phyloP scores from a whole-genome alignment of 345 rosid species.

The Boechera stricta region DNA sequence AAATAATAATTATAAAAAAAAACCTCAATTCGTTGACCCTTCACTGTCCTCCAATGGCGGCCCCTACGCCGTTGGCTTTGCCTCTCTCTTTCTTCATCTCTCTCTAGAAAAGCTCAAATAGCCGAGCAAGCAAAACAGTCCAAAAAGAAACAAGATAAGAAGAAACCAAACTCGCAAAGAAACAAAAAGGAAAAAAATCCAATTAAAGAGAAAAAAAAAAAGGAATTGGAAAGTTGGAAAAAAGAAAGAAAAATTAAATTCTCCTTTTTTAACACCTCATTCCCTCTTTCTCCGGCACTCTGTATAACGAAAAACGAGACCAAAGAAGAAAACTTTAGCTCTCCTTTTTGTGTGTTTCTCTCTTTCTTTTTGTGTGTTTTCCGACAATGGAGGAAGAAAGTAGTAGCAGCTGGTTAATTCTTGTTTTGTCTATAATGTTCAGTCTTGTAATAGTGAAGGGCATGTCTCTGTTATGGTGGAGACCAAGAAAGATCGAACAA shows the following conservation, averaged over 20 bases:
- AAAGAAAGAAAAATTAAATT: slow-evolving; percentile 11
- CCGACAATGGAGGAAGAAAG: slow-evolving; percentile 47
- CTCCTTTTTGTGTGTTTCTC: slow-evolving; percentile 39
- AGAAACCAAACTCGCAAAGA: slow-evolving; percentile 44
- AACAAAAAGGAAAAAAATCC: slow-evolving; percentile 38
- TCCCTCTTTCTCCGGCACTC: slow-evolving; percentile 53
- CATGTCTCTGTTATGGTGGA: slow-evolving; percentile 81
- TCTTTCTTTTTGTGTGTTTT: background rate
- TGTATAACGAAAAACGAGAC: slow-evolving; percentile 44
- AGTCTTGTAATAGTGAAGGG: slow-evolving; percentile 53
- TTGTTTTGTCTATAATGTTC: slow-evolving; percentile 46
- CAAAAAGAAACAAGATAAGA: slow-evolving; percentile 54
- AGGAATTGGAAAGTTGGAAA: background rate
- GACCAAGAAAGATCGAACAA: slow-evolving; percentile 83
- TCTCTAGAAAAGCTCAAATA: slow-evolving; percentile 52
- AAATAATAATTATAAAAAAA: background rate
- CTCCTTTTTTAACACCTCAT: slow-evolving; percentile 45
- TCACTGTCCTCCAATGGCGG: slow-evolving; percentile 82
- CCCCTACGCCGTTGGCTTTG: slow-evolving; percentile 98
- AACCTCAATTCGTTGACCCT: slow-evolving; percentile 80
- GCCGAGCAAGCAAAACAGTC: slow-evolving; percentile 46
- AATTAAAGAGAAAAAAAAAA: background rate
- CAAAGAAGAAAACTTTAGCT: slow-evolving; percentile 35
- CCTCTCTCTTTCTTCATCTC: slow-evolving; percentile 31
- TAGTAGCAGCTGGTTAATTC: slow-evolving; percentile 41